These are phyloP conservation scores for Diaporthe citrichinensis DNA, from an alignment of 2,329 filamentous ascomycete genomes.

Conservation along the genomic window DNA sequence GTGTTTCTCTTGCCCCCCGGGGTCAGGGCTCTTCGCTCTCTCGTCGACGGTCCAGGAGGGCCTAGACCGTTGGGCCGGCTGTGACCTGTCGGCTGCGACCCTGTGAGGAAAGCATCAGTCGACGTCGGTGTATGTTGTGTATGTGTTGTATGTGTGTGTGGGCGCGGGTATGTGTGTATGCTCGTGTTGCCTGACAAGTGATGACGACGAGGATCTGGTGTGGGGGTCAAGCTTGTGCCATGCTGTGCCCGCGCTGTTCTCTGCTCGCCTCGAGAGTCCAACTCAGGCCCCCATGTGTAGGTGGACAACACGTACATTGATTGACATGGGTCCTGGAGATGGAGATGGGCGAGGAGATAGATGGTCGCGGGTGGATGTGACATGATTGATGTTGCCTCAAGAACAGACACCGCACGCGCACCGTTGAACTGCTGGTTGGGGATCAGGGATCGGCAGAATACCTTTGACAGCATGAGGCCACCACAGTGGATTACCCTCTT, in stretches of 20 bases:
- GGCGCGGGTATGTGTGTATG: neutral
- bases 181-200: neutral
- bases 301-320: neutral
- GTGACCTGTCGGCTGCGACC: constrained; percentile 28
- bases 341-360: neutral
- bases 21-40: constrained; percentile 1
- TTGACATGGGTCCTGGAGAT: neutral
- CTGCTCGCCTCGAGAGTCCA: neutral
- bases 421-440: neutral
- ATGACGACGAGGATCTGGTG: constrained; percentile 10
- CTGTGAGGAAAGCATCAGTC: neutral
- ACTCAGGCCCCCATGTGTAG: neutral
- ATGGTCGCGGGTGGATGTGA: neutral
- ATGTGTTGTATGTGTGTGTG: neutral
- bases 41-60: constrained; percentile 12
- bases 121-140: neutral
- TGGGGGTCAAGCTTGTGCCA: constrained; percentile 14
- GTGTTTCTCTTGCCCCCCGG: neutral
- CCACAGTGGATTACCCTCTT: neutral
- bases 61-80: constrained; percentile 28
- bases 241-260: neutral
- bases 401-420: constrained; percentile 4
- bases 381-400: neutral
- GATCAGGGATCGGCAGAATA: constrained; percentile 22
- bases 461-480: neutral